These are phyloP conservation scores for Podila verticillata DNA, from an alignment of 192 early-diverging fungal genomes.

Conservation along the genomic window DNA sequence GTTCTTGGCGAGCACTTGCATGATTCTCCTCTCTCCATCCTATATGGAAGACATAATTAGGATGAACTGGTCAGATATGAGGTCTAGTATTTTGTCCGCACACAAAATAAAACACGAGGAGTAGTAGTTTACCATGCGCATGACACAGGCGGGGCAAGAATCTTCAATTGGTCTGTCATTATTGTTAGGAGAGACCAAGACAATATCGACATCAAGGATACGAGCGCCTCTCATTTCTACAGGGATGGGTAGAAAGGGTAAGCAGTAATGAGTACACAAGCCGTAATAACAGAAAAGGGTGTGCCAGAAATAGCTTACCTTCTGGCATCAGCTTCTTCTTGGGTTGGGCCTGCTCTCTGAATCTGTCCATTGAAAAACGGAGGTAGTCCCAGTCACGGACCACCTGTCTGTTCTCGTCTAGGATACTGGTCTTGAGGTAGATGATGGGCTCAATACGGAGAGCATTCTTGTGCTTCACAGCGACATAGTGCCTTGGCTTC, in stretches of 20 bases:
- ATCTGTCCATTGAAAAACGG: slow-evolving; percentile 33
- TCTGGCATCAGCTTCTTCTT: slow-evolving; percentile 47
- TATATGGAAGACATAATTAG: background rate
- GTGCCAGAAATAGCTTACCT: slow-evolving; percentile 15
- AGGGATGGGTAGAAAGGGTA: background rate
- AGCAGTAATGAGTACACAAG: too few species aligned
- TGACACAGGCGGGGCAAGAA: slow-evolving; percentile 44
- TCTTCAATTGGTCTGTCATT: slow-evolving; percentile 46
- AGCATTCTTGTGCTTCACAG: slow-evolving; percentile 49
- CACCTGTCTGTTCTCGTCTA: slow-evolving; percentile 38
- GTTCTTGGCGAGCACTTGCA: slow-evolving; percentile 49
- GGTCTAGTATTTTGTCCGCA: background rate
- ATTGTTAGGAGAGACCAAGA: slow-evolving; percentile 42
- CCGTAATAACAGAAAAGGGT: background rate
- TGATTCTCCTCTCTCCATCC: slow-evolving; percentile 46
- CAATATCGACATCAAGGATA: slow-evolving; percentile 49
- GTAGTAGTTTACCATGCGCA: slow-evolving; percentile 42
- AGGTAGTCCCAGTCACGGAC: slow-evolving; percentile 46
- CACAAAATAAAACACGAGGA: background rate
- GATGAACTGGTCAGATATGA: background rate
- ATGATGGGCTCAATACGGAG: slow-evolving; percentile 49
- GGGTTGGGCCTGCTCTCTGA: slow-evolving; percentile 44
- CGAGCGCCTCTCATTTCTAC: slow-evolving; percentile 43
- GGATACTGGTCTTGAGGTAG: slow-evolving; percentile 41
- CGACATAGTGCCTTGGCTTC: slow-evolving; percentile 45